phyloP scores from a whole-genome alignment of 495 filamentous ascomycete genomes.

The Talaromyces wortmannii region DNA sequence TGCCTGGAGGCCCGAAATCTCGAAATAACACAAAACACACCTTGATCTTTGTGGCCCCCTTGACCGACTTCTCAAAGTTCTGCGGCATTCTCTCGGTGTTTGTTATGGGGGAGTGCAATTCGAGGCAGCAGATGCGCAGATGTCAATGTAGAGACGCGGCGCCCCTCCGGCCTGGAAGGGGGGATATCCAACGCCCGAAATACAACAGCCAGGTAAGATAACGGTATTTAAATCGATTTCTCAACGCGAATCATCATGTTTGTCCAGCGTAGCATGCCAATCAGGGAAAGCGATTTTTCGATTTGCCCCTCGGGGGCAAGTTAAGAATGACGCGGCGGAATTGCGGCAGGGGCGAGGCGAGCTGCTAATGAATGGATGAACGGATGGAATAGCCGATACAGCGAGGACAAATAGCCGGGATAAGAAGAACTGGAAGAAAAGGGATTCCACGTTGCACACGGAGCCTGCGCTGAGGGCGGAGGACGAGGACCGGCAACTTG shows the following conservation, averaged over 20 bases:
- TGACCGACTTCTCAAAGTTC: conserved; percentile 88
- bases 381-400: background rate
- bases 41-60: conserved; percentile 93
- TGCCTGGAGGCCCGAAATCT: background rate
- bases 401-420: too few species aligned
- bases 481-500: too few species aligned
- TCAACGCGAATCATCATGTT: background rate
- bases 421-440: too few species aligned
- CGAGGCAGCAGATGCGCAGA: background rate
- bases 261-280: background rate
- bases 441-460: too few species aligned
- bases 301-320: background rate
- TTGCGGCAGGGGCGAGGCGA: background rate
- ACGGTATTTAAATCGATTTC: background rate
- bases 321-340: background rate
- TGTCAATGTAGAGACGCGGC: background rate
- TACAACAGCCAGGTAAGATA: background rate
- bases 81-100: conserved; percentile 50
- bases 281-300: background rate
- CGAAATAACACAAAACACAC: conserved; percentile 33
- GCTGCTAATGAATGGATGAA: background rate
- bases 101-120: background rate
- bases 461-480: too few species aligned
- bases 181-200: background rate
- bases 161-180: background rate